phyloP scores from a whole-genome alignment of 495 filamentous ascomycete genomes.

The Hypomontagnella submonticulosa region DNA sequence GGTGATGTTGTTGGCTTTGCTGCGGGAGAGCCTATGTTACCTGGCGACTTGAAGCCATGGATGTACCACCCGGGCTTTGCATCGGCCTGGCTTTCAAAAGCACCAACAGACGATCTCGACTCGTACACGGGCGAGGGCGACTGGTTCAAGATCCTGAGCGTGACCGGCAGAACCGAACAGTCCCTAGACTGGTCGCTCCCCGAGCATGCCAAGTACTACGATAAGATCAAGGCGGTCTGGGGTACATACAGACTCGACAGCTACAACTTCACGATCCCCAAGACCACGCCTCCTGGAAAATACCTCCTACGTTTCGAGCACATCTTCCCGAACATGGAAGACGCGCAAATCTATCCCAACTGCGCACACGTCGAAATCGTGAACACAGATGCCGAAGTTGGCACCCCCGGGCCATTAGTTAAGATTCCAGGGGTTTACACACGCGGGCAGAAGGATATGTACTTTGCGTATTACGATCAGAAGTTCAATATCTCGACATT shows the following conservation, averaged over 20 bases:
- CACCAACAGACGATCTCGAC: neutral
- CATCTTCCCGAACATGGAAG: neutral
- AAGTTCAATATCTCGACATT: too few relatives aligned
- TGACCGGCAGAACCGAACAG: neutral
- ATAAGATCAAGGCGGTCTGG: neutral
- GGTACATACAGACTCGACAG: neutral
- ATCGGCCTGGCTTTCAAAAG: neutral
- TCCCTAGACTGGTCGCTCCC: neutral
- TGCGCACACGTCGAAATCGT: conserved; percentile 3
- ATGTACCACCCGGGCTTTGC: conserved; percentile 1
- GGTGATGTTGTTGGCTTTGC: neutral
- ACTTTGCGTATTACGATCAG: too few relatives aligned
- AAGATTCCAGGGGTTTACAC: neutral
- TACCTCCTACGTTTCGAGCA: conserved; percentile 6
- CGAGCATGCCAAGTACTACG: neutral
- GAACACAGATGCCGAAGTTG: neutral
- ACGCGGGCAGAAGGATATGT: too few relatives aligned
- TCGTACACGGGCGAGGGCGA: neutral
- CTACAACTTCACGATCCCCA: conserved; percentile 7
- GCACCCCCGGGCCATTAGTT: neutral
- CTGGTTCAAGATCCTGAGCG: conserved; percentile 7
- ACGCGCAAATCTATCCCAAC: neutral
- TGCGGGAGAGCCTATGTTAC: neutral
- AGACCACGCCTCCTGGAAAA: conserved; percentile 6
- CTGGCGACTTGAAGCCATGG: neutral